Conservation (phyloP, 306 rosid species). For the Lathyrus tuberosus region DNA sequence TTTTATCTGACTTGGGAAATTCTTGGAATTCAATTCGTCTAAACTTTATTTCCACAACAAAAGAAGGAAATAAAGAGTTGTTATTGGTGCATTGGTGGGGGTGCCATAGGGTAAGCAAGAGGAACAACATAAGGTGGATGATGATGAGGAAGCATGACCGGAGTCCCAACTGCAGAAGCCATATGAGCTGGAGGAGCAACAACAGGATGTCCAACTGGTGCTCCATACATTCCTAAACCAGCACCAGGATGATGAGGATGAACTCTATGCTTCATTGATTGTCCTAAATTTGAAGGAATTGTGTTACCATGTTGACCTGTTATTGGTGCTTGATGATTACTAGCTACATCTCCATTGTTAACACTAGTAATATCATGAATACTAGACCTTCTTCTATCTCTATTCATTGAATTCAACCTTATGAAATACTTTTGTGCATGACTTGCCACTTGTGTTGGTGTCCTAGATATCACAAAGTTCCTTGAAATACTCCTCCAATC, state of each 20-base stretch:
- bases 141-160: constrained; percentile 85
- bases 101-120: constrained; percentile 95
- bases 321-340: constrained; percentile 68
- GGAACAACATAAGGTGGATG: constrained; percentile 73
- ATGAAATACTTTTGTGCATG: constrained; percentile 98
- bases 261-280: constrained; percentile 66
- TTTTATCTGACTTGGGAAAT: neutral
- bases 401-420: constrained; percentile 88
- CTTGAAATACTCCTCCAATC: constrained; percentile 99
- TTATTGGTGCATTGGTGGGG: constrained; percentile 78
- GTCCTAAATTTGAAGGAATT: constrained; percentile 56
- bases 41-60: neutral
- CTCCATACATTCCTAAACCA: constrained; percentile 86
- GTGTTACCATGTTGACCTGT: constrained; percentile 77
- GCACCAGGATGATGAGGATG: constrained; percentile 56
- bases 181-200: constrained; percentile 80
- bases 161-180: constrained; percentile 93
- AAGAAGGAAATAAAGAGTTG: neutral
- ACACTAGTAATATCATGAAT: constrained; percentile 94
- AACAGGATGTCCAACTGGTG: constrained; percentile 86
- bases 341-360: constrained; percentile 69
- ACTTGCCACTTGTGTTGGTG: constrained; percentile 98
- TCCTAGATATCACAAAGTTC: constrained; percentile 90
- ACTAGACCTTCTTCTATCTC: constrained; percentile 96
- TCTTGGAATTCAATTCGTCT: neutral